phyloP scores from a whole-genome alignment of 495 filamentous ascomycete genomes.

The Aspergillus diversus region DNA sequence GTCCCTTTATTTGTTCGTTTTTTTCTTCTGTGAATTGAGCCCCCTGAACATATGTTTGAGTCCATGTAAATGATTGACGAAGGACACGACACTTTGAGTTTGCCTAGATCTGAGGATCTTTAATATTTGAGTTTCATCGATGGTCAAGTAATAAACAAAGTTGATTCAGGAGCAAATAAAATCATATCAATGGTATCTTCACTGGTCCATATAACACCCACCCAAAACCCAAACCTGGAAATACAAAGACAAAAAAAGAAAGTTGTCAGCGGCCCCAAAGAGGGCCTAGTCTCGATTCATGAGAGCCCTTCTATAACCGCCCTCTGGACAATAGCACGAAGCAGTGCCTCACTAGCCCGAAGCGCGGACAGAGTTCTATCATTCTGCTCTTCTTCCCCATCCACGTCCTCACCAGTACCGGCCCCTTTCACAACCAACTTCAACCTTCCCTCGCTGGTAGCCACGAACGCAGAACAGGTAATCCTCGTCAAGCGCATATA shows the following conservation, averaged over 20 bases:
- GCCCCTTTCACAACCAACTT: constrained; percentile 47
- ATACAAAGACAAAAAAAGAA: no score
- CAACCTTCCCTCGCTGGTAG: constrained; percentile 55
- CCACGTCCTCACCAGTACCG: neutral
- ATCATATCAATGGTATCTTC: neutral
- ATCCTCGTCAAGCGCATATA: constrained; percentile 53
- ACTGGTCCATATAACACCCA: neutral
- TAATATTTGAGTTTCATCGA: no score
- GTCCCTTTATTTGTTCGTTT: neutral
- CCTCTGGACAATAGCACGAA: constrained; percentile 34
- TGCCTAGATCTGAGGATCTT: no score
- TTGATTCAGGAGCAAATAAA: neutral
- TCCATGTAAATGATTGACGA: neutral
- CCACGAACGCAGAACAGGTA: constrained; percentile 56
- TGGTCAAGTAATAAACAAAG: neutral
- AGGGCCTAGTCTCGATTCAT: neutral
- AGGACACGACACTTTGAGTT: neutral
- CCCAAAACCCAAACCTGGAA: no score
- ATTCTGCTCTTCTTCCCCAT: neutral
- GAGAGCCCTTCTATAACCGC: constrained; percentile 24
- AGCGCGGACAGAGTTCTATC: constrained; percentile 12
- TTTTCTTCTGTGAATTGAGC: neutral
- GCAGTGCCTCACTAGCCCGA: constrained; percentile 33
- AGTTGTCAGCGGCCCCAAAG: no score
- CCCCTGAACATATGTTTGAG: neutral